phyloP scores from a whole-genome alignment of 495 filamentous ascomycete genomes.

The Hyaloscypha hepaticicola region DNA sequence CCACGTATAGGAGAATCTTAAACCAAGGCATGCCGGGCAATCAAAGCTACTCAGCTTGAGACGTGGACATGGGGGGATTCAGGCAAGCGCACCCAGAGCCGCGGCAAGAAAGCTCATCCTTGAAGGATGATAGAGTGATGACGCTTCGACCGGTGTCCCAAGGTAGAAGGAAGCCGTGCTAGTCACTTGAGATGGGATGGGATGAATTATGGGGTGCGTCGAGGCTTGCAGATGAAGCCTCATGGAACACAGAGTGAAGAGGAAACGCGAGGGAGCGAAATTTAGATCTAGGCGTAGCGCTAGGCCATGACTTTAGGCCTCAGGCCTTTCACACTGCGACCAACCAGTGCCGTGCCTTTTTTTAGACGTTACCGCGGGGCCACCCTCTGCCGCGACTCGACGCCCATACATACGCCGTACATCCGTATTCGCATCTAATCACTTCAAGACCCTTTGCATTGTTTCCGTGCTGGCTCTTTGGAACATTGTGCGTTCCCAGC shows the following conservation, averaged over 20 bases:
- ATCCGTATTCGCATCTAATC: not conserved
- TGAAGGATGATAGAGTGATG: not conserved
- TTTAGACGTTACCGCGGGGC: not conserved
- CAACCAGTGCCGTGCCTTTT: no score
- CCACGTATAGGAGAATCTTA: no score
- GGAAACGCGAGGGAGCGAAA: no score
- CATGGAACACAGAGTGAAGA: no score
- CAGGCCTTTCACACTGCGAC: no score
- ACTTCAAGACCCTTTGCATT: not conserved
- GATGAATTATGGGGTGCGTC: not conserved
- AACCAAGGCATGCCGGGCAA: no score
- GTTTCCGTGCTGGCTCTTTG: not conserved
- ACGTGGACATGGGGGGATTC: no score
- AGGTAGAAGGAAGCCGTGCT: not conserved
- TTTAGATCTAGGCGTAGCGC: no score
- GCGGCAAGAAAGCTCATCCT: not conserved
- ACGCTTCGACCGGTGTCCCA: not conserved
- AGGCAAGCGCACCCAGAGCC: not conserved
- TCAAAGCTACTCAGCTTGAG: no score
- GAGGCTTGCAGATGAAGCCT: no score
- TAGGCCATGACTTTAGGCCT: no score
- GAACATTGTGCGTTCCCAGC: slow-evolving; percentile 1
- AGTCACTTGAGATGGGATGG: not conserved
- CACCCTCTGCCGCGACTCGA: not conserved
- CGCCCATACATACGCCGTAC: not conserved